Base-by-base conservation (phyloP, 1,284 basidiomycete genomes). In the Apiotrichum akiyoshidainum region DNA sequence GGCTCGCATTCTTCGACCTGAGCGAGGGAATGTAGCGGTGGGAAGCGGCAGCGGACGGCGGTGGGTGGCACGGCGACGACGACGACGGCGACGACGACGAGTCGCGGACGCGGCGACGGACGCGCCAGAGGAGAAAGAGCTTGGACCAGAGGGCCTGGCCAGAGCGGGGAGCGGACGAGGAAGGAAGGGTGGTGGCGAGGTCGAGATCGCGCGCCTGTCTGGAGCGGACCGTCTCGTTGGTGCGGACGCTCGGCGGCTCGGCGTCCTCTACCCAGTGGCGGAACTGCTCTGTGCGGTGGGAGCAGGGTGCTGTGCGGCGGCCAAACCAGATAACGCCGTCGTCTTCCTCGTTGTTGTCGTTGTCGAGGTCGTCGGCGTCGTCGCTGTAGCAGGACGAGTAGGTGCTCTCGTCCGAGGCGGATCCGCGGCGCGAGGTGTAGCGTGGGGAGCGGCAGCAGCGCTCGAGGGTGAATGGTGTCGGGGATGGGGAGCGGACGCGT, bases 251-350 rank as follows among this genome's bases (percentile, higher is more conserved):
- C 17, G 49, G 39, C 17, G 49, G 39, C 40, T 51, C 49, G 39
- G 49, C 39, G 39, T 19, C 46, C 44, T 46, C 53, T 39, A 49
- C 54, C 54, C 54, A 55, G 31, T 40, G n/a, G 34, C 47, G 51
- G 54, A 59, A 59, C 17, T 52, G 50, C 37, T 46, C 49, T 8
- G 50, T 42, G 31, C 52, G 47, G 42, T 46, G 35, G 19, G 19
- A 8, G 14, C 22, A 46, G 9, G 41, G 52, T 1, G 57, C 46
- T 13, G 31, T 44, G 31, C 57, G 57, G 48, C 49, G 48, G 44
- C 58, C 54, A 37, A 59, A 55, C 58, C 58, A 59, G 45, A 59
- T 52, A 22, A 59, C 48, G 17, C 58, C 58, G 16, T 55, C 58
- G 26, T 47, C 44, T 5, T 47, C 49, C 3, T 34, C 46, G 16